Conservation (phyloP, 129 eudicot genomes). For the Mikania micrantha region DNA sequence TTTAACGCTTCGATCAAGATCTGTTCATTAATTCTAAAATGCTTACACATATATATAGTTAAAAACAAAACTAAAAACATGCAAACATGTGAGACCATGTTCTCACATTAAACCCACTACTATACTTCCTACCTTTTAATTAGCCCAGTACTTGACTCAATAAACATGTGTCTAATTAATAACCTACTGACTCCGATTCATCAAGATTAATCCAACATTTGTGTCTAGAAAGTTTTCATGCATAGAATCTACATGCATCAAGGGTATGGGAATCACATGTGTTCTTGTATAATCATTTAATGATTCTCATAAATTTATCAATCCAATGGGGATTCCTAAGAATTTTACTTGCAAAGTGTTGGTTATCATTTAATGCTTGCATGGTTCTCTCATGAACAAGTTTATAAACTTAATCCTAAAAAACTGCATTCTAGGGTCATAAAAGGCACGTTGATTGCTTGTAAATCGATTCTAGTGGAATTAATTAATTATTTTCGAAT, state of each 20-base stretch:
- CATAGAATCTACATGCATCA: background rate
- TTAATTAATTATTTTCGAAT: background rate
- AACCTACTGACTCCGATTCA: too few species aligned
- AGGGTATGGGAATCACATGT: background rate
- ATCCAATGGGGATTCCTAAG: background rate
- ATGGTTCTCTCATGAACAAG: background rate
- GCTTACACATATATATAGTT: too few species aligned
- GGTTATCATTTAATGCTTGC: background rate
- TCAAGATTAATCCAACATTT: too few species aligned
- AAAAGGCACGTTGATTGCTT: background rate
- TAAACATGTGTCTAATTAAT: too few species aligned
- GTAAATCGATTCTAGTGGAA: background rate
- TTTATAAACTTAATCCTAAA: background rate
- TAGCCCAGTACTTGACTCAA: too few species aligned
- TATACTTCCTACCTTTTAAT: too few species aligned
- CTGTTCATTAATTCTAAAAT: too few species aligned
- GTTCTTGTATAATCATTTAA: constrained; percentile 2
- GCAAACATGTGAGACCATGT: too few species aligned
- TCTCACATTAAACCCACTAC: too few species aligned
- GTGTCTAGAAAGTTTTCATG: background rate
- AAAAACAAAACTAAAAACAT: too few species aligned
- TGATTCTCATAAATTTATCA: background rate
- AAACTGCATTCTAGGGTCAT: background rate
- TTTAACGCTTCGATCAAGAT: too few species aligned
- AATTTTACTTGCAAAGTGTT: background rate